A percentile compares a stretch with the other conserved stretches of the same genome.
phyloP scores from a whole-genome alignment of 2,329 filamentous ascomycete genomes.

The Aspergillus sp. region DNA sequence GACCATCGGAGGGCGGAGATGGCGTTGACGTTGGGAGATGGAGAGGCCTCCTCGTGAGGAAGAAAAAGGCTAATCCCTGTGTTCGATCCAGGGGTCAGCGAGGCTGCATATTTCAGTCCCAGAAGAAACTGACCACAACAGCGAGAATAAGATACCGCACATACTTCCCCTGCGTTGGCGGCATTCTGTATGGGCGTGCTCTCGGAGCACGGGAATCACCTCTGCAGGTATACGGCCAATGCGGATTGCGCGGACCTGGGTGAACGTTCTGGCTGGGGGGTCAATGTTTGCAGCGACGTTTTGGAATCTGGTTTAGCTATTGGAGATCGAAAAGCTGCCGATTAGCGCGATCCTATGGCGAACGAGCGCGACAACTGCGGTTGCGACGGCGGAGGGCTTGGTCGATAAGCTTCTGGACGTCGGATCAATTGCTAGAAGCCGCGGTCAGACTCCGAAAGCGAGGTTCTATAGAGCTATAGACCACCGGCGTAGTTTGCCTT shows the following conservation, averaged over 20 bases:
- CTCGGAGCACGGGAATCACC: constrained; percentile 62
- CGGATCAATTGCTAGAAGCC: neutral
- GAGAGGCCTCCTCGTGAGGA: constrained; percentile 70
- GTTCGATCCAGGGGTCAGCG: neutral
- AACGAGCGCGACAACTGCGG: neutral
- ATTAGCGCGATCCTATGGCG: neutral
- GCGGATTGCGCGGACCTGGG: neutral
- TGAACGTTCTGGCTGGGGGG: neutral
- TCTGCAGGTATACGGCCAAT: neutral
- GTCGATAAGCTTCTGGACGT: neutral
- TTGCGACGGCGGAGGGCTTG: neutral
- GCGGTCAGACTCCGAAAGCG: neutral
- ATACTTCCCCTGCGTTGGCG: constrained; percentile 23
- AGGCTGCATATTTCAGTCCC: neutral
- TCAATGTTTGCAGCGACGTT: neutral
- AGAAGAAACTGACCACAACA: constrained; percentile 15
- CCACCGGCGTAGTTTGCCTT: neutral
- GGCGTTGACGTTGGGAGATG: constrained; percentile 32
- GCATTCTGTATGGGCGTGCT: constrained; percentile 20
- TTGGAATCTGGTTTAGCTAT: neutral
- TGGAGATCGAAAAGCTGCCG: neutral
- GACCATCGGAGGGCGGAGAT: constrained; percentile 27
- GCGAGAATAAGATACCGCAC: constrained; percentile 26
- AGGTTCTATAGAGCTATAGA: neutral
- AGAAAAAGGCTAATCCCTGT: constrained; percentile 73